Percentiles rank a stretch among this genome's conserved stretches.
phyloP scores from a whole-genome alignment of 768 basidiomycete genomes.

The Leccinum incarnatum region DNA sequence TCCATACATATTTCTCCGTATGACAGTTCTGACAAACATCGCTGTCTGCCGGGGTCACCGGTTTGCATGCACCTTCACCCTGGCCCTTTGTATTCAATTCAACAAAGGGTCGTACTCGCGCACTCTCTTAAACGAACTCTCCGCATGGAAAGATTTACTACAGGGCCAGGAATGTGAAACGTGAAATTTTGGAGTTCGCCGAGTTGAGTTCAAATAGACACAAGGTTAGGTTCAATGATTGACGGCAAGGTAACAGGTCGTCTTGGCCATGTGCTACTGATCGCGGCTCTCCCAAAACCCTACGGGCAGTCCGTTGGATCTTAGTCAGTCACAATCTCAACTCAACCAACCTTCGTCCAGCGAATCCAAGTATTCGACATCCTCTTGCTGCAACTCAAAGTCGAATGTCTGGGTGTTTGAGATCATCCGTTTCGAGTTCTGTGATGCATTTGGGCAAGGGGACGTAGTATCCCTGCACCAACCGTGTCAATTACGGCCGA shows the following conservation, averaged over 20 bases:
- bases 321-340: not conserved
- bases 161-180: not conserved
- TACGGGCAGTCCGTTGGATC: conserved; percentile 11
- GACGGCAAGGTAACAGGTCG: conserved; percentile 7
- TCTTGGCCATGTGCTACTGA: not conserved
- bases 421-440: conserved; percentile 45
- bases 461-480: conserved; percentile 43
- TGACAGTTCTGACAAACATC: conserved; percentile 1
- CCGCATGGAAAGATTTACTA: not conserved
- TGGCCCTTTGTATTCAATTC: not conserved
- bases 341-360: conserved; percentile 41
- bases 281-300: not conserved
- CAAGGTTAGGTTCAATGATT: conserved; percentile 21
- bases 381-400: conserved; percentile 52
- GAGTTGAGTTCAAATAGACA: not conserved
- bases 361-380: conserved; percentile 52
- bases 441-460: conserved; percentile 64
- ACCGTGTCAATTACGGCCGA: not conserved
- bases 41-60: not conserved
- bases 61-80: not conserved
- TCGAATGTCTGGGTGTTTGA: conserved; percentile 63
- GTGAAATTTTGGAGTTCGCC: not conserved
- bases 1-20: not conserved
- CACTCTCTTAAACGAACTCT: not conserved
- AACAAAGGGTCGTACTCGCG: not conserved